Conservation (phyloP, 768 basidiomycete genomes). For the Cystofilobasidium ferigula region DNA sequence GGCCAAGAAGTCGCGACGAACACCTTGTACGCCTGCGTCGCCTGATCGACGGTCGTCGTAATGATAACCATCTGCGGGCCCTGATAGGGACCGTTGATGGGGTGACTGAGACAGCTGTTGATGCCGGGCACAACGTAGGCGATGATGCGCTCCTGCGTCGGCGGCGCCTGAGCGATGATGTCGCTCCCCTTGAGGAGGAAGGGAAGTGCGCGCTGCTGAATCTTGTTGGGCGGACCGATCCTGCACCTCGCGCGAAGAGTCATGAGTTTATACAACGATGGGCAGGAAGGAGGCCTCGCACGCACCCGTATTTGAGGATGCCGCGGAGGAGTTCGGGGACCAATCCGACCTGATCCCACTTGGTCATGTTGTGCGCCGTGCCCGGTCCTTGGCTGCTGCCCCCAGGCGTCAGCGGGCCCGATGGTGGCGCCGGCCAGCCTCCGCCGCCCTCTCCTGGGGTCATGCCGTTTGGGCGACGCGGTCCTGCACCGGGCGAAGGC, state of each 20-base stretch:
- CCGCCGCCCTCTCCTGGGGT: conserved; percentile 5
- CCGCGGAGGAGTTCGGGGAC: conserved; percentile 78
- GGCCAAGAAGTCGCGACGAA: background rate
- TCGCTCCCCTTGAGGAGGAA: conserved; percentile 88
- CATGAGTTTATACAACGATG: too few species aligned
- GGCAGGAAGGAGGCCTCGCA: conserved; percentile 17
- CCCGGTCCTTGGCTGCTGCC: conserved; percentile 15
- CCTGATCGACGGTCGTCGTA: conserved; percentile 96
- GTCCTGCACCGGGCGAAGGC: background rate
- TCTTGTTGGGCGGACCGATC: conserved; percentile 96
- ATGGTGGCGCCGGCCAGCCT: conserved; percentile 24
- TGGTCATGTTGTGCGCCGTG: conserved; percentile 46
- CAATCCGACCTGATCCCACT: conserved; percentile 88
- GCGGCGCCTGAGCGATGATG: conserved; percentile 97
- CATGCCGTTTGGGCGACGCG: conserved; percentile 8
- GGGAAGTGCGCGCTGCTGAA: conserved; percentile 90
- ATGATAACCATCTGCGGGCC: conserved; percentile 86
- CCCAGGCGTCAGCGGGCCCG: conserved; percentile 24
- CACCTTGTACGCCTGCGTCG: conserved; percentile 64
- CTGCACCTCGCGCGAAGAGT: conserved; percentile 46
- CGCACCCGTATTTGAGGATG: conserved; percentile 85
- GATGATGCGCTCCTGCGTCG: conserved; percentile 95
- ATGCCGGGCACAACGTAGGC: conserved; percentile 52
- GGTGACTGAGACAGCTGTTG: conserved; percentile 44
- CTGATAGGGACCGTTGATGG: conserved; percentile 45